phyloP scores from a whole-genome alignment of 176 grass and related monocot species.

The Hordeum vulgare region DNA sequence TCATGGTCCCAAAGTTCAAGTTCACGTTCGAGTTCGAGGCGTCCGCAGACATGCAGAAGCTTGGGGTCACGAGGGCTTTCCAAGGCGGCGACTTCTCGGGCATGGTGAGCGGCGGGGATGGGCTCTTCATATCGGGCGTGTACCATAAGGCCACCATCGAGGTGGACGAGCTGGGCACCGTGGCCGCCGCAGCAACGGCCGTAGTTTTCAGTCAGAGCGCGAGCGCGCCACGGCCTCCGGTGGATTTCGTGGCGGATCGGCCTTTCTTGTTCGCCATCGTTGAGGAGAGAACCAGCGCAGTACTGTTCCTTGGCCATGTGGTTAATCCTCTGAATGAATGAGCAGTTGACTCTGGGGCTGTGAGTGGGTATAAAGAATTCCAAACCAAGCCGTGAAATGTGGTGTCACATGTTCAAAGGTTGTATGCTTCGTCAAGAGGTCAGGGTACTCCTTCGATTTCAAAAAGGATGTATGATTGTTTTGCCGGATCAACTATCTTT shows the following conservation, averaged over 20 bases:
- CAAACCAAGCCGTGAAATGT: too few species aligned
- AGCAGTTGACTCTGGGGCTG: background rate
- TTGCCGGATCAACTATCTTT: too few species aligned
- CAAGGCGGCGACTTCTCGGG: conserved; percentile 19
- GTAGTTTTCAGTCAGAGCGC: background rate
- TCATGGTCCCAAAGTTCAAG: conserved; percentile 31
- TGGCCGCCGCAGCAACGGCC: conserved; percentile 15
- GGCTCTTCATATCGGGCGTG: background rate
- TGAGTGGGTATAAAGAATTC: too few species aligned
- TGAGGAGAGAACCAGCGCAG: background rate
- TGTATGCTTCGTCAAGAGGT: too few species aligned
- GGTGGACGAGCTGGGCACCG: conserved; percentile 33
- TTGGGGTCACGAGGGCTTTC: conserved; percentile 18
- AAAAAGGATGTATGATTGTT: too few species aligned
- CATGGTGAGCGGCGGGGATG: conserved; percentile 17
- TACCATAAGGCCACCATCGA: conserved; percentile 32
- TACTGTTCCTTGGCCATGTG: background rate
- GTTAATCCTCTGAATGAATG: background rate
- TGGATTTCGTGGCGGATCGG: background rate
- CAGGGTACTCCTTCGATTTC: too few species aligned
- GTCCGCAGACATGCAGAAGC: background rate
- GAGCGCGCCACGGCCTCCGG: background rate
- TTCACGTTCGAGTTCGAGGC: conserved; percentile 43
- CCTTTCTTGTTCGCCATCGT: background rate
- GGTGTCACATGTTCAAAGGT: too few species aligned